These are phyloP conservation scores for Collybia sp. DNA, from an alignment of 768 basidiomycete species.

Conservation along the genomic window DNA sequence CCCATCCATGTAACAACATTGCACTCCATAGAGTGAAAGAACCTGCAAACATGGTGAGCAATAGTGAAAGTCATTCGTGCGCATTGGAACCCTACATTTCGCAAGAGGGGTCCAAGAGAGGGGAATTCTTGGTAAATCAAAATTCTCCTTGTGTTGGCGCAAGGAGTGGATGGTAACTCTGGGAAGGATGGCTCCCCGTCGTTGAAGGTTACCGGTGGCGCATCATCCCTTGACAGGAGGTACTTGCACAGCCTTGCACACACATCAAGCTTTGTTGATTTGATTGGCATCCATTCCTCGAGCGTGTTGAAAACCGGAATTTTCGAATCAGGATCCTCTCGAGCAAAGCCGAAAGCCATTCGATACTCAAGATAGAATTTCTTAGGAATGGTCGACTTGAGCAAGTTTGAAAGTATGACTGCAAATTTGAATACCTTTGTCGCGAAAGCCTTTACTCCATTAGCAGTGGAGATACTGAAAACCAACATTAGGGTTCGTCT, in stretches of 20 bases:
- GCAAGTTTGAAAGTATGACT: neutral
- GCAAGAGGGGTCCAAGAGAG: slow-evolving; percentile 10
- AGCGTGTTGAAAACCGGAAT: neutral
- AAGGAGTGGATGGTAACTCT: neutral
- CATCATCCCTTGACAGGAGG: neutral
- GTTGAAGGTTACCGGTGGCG: neutral
- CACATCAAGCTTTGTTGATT: slow-evolving; percentile 2
- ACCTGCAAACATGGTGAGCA: neutral
- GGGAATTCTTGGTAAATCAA: slow-evolving; percentile 13
- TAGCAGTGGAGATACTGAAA: neutral
- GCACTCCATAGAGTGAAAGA: slow-evolving; percentile 1
- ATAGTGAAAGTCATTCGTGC: neutral
- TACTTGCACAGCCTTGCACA: neutral
- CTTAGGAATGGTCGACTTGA: neutral
- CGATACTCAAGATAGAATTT: slow-evolving; percentile 8
- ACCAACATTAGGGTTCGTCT: neutral
- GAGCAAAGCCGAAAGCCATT: slow-evolving; percentile 4
- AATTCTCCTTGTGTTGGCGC: slow-evolving; percentile 1
- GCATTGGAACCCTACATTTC: slow-evolving; percentile 8
- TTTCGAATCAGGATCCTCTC: neutral
- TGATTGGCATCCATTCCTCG: neutral
- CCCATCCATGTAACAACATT: slow-evolving; percentile 10
- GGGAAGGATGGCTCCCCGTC: neutral
- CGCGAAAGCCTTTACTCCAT: neutral
- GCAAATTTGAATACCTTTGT: neutral